Evolutionary conservation across 805 yeast species (phyloP), one percentile per base, ranked within the genome.

Genomic region (Ogataea philodendri): DNA sequence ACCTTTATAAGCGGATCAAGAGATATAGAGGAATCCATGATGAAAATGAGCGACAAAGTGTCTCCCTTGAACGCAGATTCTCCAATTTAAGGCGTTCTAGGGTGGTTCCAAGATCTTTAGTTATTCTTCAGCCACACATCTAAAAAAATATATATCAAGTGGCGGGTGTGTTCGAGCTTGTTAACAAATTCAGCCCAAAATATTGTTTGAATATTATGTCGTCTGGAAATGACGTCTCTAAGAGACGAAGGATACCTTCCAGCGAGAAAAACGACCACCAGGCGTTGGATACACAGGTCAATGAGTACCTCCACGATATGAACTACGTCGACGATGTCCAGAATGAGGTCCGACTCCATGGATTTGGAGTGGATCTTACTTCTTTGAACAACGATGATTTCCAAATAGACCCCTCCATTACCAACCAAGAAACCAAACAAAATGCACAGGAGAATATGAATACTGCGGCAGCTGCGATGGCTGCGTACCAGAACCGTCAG

Each of bases 291-390:
- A 44, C 40, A 7, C 58, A 56, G 37, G 61, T 56, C 13, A 49
- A 42, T 15, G 57, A 57, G 30, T 55, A 54, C 30, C 49, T 57
- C 22, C 52, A 54, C 10, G 43, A 42, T 27, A 52, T 55, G 14
- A 45, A 49, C 15, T 54, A 51, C 28, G 25, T 51, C 11, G 57
- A 52, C 14, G 52, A 38, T 22, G 52, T 41, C 5, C 46, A 40
- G 19, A 22, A 35, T 13, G 47, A 41, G 10, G 52, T 45, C 7
- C 44, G 41, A 7, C 44, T 47, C 23, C 45, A 42, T 22, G 44
- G 46, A 7, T 47, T 51, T 26, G 57, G 47, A 3, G 56, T 49
- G 9, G 57, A 49, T 33, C 38, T 54, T 21, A 38, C 48, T 15
- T 33, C 51, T 5, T 35, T 52, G 16, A 45, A 52, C 32, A 43